Evolutionary conservation across 257 asterid genomes (phyloP).

Genomic region (Scutellaria barbata): DNA sequence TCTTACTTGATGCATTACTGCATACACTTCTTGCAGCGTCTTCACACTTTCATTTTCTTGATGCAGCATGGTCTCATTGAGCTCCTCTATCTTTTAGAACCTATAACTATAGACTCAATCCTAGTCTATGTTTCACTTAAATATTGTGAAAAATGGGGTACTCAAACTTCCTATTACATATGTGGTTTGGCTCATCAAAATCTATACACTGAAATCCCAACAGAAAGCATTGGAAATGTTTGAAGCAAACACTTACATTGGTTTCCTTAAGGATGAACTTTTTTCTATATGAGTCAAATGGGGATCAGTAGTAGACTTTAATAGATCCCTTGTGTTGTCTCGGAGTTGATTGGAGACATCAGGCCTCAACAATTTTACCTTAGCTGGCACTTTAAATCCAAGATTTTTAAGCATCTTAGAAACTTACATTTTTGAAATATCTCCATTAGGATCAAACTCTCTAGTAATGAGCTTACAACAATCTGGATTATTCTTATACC

Average conservation of each 20-base stretch:
- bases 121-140: too few species aligned
- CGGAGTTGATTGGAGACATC: slow-evolving; percentile 37
- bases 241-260: slow-evolving; percentile 59
- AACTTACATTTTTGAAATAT: slow-evolving; percentile 56
- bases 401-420: slow-evolving; percentile 58
- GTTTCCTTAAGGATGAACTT: slow-evolving; percentile 51
- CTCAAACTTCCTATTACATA: too few species aligned
- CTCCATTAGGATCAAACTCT: slow-evolving; percentile 65
- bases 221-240: slow-evolving; percentile 31
- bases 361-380: slow-evolving; percentile 47
- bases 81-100: too few species aligned
- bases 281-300: slow-evolving; percentile 40
- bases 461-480: slow-evolving; percentile 65
- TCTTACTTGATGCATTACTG: too few species aligned
- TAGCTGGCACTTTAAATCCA: slow-evolving; percentile 57
- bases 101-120: too few species aligned
- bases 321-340: slow-evolving; percentile 35
- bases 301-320: slow-evolving; percentile 37
- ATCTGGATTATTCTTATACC: slow-evolving; percentile 64
- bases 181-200: too few species aligned
- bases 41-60: too few species aligned
- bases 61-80: too few species aligned
- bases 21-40: too few species aligned
- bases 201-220: too few species aligned
- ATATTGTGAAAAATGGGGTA: too few species aligned